These are phyloP conservation scores for Entomortierella parvispora DNA, from an alignment of 192 early-diverging fungal genomes.

Conservation along the genomic window DNA sequence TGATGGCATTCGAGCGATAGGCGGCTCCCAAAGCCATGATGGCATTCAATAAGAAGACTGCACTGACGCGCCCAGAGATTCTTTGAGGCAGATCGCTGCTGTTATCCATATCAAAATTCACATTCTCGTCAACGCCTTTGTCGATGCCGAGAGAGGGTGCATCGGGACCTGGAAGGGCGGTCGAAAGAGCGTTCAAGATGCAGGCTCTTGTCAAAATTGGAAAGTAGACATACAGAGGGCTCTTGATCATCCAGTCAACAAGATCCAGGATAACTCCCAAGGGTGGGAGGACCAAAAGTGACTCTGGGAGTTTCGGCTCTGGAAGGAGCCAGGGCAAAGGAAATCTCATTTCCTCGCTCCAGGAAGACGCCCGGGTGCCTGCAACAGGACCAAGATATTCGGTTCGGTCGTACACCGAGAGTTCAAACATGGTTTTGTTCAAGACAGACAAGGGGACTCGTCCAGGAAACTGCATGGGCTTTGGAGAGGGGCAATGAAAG, in stretches of 20 bases:
- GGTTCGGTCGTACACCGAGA: constrained; percentile 40
- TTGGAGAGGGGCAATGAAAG: constrained; percentile 29
- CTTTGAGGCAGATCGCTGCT: constrained; percentile 18
- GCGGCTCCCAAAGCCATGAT: constrained; percentile 48
- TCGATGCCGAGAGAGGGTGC: constrained; percentile 2
- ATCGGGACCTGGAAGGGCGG: constrained; percentile 23
- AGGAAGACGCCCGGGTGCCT: constrained; percentile 26
- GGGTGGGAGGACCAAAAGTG: constrained; percentile 24
- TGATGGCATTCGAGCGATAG: constrained; percentile 43
- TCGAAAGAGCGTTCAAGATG: constrained; percentile 37
- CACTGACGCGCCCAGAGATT: constrained; percentile 48
- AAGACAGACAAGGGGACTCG: constrained; percentile 38
- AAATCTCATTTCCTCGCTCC: constrained; percentile 51
- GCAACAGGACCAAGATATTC: constrained; percentile 46
- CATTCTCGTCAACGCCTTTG: neutral
- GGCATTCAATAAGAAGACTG: constrained; percentile 40
- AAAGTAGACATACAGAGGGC: constrained; percentile 36
- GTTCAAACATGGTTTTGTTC: constrained; percentile 54
- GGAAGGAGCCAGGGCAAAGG: constrained; percentile 47
- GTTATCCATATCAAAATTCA: neutral
- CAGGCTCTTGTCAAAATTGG: constrained; percentile 40
- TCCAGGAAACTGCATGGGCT: constrained; percentile 22
- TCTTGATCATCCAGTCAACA: constrained; percentile 51
- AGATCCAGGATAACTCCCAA: constrained; percentile 31
- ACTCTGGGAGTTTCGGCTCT: constrained; percentile 39